phyloP scores from a whole-genome alignment of 768 basidiomycete species.

The Butyriboletus loyo region DNA sequence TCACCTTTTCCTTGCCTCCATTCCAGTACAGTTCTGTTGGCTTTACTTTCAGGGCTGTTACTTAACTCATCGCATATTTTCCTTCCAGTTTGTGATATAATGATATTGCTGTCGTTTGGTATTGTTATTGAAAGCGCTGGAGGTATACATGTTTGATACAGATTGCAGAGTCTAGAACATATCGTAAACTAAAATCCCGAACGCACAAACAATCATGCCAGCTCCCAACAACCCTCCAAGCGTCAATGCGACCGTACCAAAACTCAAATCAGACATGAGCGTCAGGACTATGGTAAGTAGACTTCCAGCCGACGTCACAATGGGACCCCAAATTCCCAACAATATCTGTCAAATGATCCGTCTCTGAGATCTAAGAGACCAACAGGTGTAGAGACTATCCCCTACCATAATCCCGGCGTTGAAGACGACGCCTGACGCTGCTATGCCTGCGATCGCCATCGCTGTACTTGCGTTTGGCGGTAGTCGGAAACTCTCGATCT shows the following conservation, averaged over 20 bases:
- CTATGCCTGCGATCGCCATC: slow-evolving; percentile 63
- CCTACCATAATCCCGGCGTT: slow-evolving; percentile 85
- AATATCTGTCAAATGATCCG: slow-evolving; percentile 50
- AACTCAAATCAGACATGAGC: slow-evolving; percentile 71
- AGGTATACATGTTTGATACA: not conserved
- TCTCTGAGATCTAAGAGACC: slow-evolving; percentile 4
- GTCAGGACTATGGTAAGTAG: slow-evolving; percentile 94
- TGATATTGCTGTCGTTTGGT: slow-evolving; percentile 31
- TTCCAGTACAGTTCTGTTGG: slow-evolving; percentile 14
- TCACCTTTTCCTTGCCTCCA: slow-evolving; percentile 11
- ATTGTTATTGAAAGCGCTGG: not conserved
- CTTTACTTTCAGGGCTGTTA: slow-evolving; percentile 27
- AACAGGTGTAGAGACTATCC: not conserved
- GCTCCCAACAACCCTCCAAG: slow-evolving; percentile 75
- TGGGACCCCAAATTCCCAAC: slow-evolving; percentile 83
- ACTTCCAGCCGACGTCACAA: slow-evolving; percentile 84
- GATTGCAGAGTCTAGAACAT: slow-evolving; percentile 40
- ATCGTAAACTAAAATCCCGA: slow-evolving; percentile 75
- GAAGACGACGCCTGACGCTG: slow-evolving; percentile 69
- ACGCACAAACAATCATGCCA: slow-evolving; percentile 76
- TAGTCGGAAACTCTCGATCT: slow-evolving; percentile 62
- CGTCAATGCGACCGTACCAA: slow-evolving; percentile 65
- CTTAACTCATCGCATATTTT: slow-evolving; percentile 36
- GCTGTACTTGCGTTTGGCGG: slow-evolving; percentile 50
- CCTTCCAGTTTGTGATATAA: slow-evolving; percentile 40